phyloP scores from a whole-genome alignment of 768 basidiomycete species.

The Sistotremastrum suecicum region DNA sequence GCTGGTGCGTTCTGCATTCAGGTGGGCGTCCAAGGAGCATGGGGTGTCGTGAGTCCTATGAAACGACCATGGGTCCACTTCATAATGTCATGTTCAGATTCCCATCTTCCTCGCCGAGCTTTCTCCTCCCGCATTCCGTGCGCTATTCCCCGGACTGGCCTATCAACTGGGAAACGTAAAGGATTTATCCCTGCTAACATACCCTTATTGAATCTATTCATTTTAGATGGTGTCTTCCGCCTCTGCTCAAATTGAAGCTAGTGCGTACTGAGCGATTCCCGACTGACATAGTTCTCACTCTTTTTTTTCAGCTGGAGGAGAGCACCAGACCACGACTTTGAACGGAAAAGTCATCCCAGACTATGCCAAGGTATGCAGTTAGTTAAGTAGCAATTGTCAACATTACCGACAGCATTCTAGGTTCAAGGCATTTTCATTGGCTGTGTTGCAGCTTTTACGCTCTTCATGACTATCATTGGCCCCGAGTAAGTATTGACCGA shows the following conservation, averaged over 20 bases:
- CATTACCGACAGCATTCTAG: not conserved
- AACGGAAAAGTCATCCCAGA: slow-evolving; percentile 40
- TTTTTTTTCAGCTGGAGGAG: slow-evolving; percentile 41
- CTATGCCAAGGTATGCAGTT: slow-evolving; percentile 44
- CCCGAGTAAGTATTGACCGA: slow-evolving; percentile 40
- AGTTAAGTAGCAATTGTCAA: not conserved
- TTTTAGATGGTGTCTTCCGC: slow-evolving; percentile 51
- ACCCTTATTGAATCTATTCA: not conserved
- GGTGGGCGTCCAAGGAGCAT: slow-evolving; percentile 81
- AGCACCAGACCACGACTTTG: slow-evolving; percentile 37
- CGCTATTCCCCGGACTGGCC: slow-evolving; percentile 74
- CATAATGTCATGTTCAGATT: slow-evolving; percentile 20
- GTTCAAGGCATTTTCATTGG: slow-evolving; percentile 79
- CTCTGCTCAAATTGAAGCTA: slow-evolving; percentile 69
- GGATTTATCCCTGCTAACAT: not conserved
- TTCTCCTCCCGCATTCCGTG: slow-evolving; percentile 79
- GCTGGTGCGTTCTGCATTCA: slow-evolving; percentile 84
- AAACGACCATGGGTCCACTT: not conserved
- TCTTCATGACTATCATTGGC: slow-evolving; percentile 66
- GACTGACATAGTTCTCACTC: not conserved
- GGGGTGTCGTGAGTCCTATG: slow-evolving; percentile 55
- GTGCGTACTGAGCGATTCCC: slow-evolving; percentile 15
- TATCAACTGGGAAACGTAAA: slow-evolving; percentile 67
- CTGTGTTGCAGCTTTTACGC: slow-evolving; percentile 59
- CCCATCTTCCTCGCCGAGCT: slow-evolving; percentile 76